phyloP scores from a whole-genome alignment of 73 alveolate species.

The Symbiodinium pilosum region DNA sequence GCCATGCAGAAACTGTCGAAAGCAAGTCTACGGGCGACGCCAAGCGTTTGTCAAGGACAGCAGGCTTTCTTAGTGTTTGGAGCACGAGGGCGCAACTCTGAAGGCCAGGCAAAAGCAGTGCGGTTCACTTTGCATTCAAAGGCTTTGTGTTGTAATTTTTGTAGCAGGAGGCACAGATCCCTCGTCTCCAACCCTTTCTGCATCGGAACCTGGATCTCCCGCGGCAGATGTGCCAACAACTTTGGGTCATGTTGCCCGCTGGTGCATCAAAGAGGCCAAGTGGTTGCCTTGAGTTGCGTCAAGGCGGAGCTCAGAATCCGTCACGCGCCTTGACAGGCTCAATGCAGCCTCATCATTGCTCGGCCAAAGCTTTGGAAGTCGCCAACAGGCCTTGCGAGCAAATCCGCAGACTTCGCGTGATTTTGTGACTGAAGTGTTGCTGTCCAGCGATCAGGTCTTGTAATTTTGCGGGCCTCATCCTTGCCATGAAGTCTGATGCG shows the following conservation, averaged over 20 bases:
- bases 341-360: slow-evolving; percentile 93
- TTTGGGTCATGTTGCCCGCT: slow-evolving; percentile 77
- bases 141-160: too few relatives aligned
- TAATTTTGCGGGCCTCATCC: background rate
- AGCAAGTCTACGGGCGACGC: too few relatives aligned
- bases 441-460: slow-evolving; percentile 10
- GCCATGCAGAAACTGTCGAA: background rate
- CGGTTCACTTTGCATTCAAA: too few relatives aligned
- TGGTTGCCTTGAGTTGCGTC: background rate
- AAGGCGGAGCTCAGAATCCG: background rate
- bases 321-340: slow-evolving; percentile 18
- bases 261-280: slow-evolving; percentile 76
- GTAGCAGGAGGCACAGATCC: background rate
- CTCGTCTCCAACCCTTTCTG: background rate
- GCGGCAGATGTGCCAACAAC: background rate
- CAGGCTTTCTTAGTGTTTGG: slow-evolving; percentile 83
- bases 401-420: too few relatives aligned
- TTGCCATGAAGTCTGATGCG: background rate
- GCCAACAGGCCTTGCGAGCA: background rate
- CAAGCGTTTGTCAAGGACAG: too few relatives aligned
- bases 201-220: slow-evolving; percentile 1
- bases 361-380: slow-evolving; percentile 65
- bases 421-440: too few relatives aligned
- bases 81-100: slow-evolving; percentile 72
- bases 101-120: background rate